phyloP scores from a whole-genome alignment of 495 filamentous ascomycete species.

The Xylaria palmicola region DNA sequence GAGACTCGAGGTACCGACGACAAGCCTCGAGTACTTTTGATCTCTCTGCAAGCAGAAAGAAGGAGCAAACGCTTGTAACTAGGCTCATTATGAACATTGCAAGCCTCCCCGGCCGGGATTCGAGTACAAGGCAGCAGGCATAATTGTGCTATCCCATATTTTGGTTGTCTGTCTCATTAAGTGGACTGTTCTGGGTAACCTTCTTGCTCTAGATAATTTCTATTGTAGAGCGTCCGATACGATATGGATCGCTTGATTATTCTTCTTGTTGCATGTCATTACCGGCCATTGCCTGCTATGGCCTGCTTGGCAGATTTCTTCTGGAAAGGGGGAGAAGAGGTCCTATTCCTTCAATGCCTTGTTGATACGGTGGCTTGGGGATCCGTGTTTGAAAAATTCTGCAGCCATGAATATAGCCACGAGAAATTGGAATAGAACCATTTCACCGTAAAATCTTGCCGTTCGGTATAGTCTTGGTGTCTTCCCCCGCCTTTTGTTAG shows the following conservation, averaged over 20 bases:
- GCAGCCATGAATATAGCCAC: not conserved
- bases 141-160: not conserved
- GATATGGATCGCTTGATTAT: not conserved
- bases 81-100: too few species aligned
- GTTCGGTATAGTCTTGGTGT: not conserved
- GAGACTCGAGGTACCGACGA: not conserved
- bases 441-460: constrained; percentile 1
- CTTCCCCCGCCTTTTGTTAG: not conserved
- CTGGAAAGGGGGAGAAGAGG: too few species aligned
- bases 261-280: not conserved
- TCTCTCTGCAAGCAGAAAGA: not conserved
- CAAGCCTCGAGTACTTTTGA: not conserved
- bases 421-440: constrained; percentile 3
- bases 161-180: not conserved
- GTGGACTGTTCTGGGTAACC: not conserved
- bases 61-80: too few species aligned
- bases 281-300: too few species aligned
- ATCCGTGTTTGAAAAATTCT: not conserved
- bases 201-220: not conserved
- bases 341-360: constrained; percentile 4
- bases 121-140: too few species aligned
- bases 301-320: too few species aligned
- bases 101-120: too few species aligned
- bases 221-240: not conserved
- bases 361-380: not conserved